Evolutionary conservation across 2,329 filamentous ascomycete genomes (phyloP).

Genomic region (Diaporthe longicolla): DNA sequence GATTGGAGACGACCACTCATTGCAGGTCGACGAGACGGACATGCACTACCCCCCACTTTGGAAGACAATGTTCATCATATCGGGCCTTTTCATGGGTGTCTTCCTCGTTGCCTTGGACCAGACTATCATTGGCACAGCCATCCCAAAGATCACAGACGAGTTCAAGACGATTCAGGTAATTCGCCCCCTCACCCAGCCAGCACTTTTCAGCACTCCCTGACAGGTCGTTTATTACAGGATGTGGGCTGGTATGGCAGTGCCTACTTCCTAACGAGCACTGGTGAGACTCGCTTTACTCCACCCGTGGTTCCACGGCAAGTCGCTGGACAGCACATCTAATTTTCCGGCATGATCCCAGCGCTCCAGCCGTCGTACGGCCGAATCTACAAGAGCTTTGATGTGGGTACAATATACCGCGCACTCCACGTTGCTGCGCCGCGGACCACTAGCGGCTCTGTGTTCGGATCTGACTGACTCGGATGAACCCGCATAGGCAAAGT

Average conservation of each 20-base stretch:
- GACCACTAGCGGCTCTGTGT: background rate
- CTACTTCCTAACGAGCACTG: conserved; percentile 11
- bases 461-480: conserved; percentile 4
- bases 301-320: background rate
- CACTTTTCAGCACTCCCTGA: background rate
- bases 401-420: background rate
- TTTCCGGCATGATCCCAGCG: background rate
- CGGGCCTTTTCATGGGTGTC: conserved; percentile 12
- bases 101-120: conserved; percentile 30
- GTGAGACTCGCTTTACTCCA: background rate
- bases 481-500: conserved; percentile 18
- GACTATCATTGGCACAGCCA: conserved; percentile 25
- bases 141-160: background rate
- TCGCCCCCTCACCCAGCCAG: background rate
- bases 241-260: conserved; percentile 18
- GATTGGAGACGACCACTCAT: background rate
- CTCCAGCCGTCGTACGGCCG: conserved; percentile 4
- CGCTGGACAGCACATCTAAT: background rate
- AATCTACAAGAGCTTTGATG: conserved; percentile 17
- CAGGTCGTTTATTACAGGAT: background rate
- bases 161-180: conserved; percentile 16
- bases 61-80: conserved; percentile 7
- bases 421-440: background rate
- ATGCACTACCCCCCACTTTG: background rate
- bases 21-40: background rate